phyloP scores from a whole-genome alignment of 2,329 filamentous ascomycete species.

The Aurifilum marmelostoma region DNA sequence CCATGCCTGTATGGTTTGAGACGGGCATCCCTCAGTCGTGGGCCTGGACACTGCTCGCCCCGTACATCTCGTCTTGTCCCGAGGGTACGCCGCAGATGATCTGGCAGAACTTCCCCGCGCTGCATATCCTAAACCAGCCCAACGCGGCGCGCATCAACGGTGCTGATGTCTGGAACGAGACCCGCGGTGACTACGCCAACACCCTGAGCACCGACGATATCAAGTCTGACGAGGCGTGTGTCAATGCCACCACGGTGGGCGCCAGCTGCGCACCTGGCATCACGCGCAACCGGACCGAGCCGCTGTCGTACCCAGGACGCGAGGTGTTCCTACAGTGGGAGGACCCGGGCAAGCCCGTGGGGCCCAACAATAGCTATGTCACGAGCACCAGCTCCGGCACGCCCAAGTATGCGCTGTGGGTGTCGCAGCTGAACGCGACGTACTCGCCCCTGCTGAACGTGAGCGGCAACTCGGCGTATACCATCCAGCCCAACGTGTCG shows the following conservation, averaged over 20 bases:
- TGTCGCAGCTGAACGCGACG: conserved; percentile 75
- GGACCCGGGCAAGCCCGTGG: conserved; percentile 65
- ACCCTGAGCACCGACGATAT: conserved; percentile 55
- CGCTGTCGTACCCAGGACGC: conserved; percentile 75
- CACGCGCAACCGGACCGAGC: conserved; percentile 68
- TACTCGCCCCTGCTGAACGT: conserved; percentile 64
- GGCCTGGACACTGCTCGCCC: conserved; percentile 81
- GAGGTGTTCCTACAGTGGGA: conserved; percentile 76
- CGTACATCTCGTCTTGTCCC: conserved; percentile 79
- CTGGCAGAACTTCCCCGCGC: conserved; percentile 82
- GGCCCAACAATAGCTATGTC: conserved; percentile 82
- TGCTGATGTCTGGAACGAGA: conserved; percentile 65
- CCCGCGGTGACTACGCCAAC: conserved; percentile 60
- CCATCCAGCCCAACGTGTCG: conserved; percentile 71
- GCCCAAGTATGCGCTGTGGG: conserved; percentile 75
- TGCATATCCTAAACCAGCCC: conserved; percentile 75
- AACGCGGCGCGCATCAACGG: conserved; percentile 71
- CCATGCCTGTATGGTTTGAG: conserved; percentile 84
- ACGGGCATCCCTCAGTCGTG: conserved; percentile 80
- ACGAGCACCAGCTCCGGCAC: conserved; percentile 62
- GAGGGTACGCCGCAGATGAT: conserved; percentile 71
- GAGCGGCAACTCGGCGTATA: conserved; percentile 61
- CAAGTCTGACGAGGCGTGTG: conserved; percentile 53
- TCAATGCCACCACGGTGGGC: conserved; percentile 57
- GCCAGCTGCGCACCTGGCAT: conserved; percentile 67